Conservation (phyloP, 768 basidiomycete genomes). For the Leccinellum albellum region DNA sequence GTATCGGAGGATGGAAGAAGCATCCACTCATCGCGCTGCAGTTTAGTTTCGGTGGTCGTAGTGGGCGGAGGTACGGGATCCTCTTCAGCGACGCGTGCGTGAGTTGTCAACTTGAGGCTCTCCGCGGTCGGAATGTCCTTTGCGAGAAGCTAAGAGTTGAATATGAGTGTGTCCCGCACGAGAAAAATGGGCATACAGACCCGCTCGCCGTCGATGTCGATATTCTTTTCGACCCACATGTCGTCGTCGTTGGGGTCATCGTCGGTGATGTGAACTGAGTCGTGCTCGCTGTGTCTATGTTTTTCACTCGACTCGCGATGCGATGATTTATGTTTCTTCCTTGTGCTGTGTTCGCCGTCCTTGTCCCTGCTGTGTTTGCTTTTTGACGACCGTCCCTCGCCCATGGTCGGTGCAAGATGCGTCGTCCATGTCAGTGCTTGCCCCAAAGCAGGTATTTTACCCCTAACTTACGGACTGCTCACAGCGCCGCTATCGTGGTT, state of each 20-base stretch:
- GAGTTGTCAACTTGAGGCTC: constrained; percentile 65
- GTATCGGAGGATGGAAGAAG: constrained; percentile 37
- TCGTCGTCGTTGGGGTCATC: constrained; percentile 73
- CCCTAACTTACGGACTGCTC: not conserved
- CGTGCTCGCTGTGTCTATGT: constrained; percentile 29
- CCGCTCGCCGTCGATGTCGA: constrained; percentile 71
- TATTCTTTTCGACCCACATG: constrained; percentile 87
- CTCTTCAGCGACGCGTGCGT: constrained; percentile 44
- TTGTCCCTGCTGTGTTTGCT: constrained; percentile 33
- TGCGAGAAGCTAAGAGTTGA: constrained; percentile 48
- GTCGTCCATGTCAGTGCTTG: not conserved
- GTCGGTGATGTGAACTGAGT: constrained; percentile 48
- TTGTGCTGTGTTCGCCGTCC: constrained; percentile 44
- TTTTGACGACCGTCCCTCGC: constrained; percentile 20
- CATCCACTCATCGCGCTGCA: constrained; percentile 91
- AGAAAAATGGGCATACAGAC: constrained; percentile 39
- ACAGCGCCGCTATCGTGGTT: too few species aligned
- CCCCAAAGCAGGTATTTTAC: constrained; percentile 1
- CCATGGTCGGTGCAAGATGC: constrained; percentile 17
- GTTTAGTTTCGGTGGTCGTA: constrained; percentile 42
- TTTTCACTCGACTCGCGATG: constrained; percentile 37
- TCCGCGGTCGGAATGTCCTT: constrained; percentile 75
- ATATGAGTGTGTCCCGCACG: constrained; percentile 2
- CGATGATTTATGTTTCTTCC: constrained; percentile 53
- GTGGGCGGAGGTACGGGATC: constrained; percentile 47